Evolutionary conservation across 2,329 filamentous ascomycete species (phyloP).

Genomic region (Exophiala dermatitidis): DNA sequence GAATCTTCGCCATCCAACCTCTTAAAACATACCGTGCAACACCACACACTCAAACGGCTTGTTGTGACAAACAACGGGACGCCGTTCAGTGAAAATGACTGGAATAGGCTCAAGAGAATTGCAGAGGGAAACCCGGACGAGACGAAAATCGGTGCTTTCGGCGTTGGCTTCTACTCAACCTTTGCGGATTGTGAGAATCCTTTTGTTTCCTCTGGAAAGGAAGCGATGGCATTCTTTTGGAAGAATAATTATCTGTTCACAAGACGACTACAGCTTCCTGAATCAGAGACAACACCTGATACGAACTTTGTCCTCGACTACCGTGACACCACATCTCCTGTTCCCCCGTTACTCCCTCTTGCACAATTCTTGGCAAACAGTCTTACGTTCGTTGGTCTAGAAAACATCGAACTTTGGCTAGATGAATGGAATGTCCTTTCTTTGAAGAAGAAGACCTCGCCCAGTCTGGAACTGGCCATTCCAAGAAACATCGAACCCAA

Average conservation of each 20-base stretch:
- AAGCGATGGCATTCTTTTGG: slow-evolving; percentile 99
- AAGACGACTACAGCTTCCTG: slow-evolving; percentile 67
- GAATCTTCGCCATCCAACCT: slow-evolving; percentile 61
- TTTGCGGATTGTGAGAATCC: slow-evolving; percentile 98
- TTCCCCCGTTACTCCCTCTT: slow-evolving; percentile 78
- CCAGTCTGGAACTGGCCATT: slow-evolving; percentile 62
- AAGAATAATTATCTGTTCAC: slow-evolving; percentile 97
- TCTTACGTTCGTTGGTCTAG: slow-evolving; percentile 85
- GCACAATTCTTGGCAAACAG: slow-evolving; percentile 91
- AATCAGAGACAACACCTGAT: slow-evolving; percentile 57
- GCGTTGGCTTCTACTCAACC: slow-evolving; percentile 96
- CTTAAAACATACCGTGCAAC: slow-evolving; percentile 72
- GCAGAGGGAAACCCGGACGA: slow-evolving; percentile 99
- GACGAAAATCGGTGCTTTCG: slow-evolving; percentile 97
- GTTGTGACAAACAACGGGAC: slow-evolving; percentile 89
- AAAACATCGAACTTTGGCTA: slow-evolving; percentile 81
- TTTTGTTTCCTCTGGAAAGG: slow-evolving; percentile 84
- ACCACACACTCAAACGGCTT: slow-evolving; percentile 82
- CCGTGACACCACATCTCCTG: slow-evolving; percentile 74
- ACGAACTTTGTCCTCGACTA: slow-evolving; percentile 96
- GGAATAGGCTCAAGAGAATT: slow-evolving; percentile 87
- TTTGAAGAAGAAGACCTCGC: slow-evolving; percentile 78
- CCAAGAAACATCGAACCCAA: slow-evolving; percentile 72
- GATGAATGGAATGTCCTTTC: slow-evolving; percentile 77
- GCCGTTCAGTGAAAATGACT: slow-evolving; percentile 82